Evolutionary conservation across 2,329 filamentous ascomycete genomes (phyloP).

Genomic region (Neofusicoccum parvum): DNA sequence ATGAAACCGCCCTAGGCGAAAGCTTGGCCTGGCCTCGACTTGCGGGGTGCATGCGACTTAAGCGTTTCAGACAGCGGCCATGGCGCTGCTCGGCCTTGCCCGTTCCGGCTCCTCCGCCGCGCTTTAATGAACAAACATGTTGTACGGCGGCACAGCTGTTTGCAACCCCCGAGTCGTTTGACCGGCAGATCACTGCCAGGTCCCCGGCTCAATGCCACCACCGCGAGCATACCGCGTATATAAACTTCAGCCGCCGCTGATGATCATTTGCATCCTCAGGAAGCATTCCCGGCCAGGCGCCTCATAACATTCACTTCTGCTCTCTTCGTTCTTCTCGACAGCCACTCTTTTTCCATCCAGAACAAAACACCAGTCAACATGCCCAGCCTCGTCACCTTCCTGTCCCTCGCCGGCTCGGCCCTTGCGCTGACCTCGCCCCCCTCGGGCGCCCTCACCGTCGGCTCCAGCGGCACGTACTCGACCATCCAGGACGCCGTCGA

Average conservation of each 20-base stretch:
- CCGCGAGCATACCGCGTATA: neutral
- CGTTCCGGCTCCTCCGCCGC: neutral
- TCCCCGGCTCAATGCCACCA: neutral
- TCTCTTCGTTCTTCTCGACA: neutral
- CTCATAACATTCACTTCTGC: neutral
- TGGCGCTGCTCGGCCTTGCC: neutral
- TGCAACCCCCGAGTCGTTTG: neutral
- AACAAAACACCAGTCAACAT: neutral
- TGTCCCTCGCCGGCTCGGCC: conserved; percentile 7
- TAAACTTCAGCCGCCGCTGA: neutral
- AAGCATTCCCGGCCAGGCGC: conserved; percentile 9
- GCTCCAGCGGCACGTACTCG: conserved; percentile 38
- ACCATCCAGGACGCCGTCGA: conserved; percentile 57
- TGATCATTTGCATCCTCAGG: conserved; percentile 4
- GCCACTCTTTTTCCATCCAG: neutral
- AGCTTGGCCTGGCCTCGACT: neutral
- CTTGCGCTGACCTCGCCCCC: conserved; percentile 45
- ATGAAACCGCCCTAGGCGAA: conserved; percentile 14
- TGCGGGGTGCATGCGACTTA: conserved; percentile 5
- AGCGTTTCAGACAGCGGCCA: neutral
- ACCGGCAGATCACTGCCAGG: neutral
- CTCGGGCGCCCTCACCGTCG: conserved; percentile 51
- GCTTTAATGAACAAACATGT: conserved; percentile 1
- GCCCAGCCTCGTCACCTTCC: conserved; percentile 4
- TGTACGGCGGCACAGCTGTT: neutral